phyloP scores from a whole-genome alignment of 768 basidiomycete genomes.

The Suillus sp. region DNA sequence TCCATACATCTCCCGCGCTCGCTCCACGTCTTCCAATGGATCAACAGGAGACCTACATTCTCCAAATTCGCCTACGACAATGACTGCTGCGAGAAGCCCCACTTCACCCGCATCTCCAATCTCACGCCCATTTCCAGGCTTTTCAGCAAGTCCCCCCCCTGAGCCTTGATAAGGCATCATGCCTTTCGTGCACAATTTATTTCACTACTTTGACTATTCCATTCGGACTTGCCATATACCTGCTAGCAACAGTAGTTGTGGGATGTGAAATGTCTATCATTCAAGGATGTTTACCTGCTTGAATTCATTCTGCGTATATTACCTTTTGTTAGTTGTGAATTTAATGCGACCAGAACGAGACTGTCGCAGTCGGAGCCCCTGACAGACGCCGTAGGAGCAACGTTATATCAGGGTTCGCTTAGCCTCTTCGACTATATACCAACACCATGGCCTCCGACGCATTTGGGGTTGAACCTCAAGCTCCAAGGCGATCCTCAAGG shows the following conservation, averaged over 20 bases:
- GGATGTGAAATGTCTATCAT: conserved; percentile 6
- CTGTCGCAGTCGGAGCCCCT: neutral
- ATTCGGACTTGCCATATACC: neutral
- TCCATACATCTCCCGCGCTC: conserved; percentile 61
- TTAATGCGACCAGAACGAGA: neutral
- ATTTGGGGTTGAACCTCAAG: conserved; percentile 24
- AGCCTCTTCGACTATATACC: neutral
- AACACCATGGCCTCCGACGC: conserved; percentile 24
- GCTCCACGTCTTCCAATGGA: conserved; percentile 44
- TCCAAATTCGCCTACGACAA: conserved; percentile 8
- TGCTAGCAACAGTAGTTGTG: neutral
- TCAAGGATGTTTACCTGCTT: neutral
- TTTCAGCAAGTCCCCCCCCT: neutral
- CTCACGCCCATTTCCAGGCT: neutral
- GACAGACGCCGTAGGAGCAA: neutral
- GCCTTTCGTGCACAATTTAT: conserved; percentile 1
- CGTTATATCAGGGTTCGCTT: neutral
- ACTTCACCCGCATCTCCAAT: neutral
- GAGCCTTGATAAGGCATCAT: neutral
- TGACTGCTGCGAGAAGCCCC: conserved; percentile 7
- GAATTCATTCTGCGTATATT: neutral
- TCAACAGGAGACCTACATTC: conserved; percentile 7
- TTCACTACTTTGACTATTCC: neutral
- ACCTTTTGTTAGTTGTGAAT: neutral
- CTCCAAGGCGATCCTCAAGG: conserved; percentile 54